Evolutionary conservation across 2,329 filamentous ascomycete species (phyloP).

Genomic region (Cytospora paraplurivora): DNA sequence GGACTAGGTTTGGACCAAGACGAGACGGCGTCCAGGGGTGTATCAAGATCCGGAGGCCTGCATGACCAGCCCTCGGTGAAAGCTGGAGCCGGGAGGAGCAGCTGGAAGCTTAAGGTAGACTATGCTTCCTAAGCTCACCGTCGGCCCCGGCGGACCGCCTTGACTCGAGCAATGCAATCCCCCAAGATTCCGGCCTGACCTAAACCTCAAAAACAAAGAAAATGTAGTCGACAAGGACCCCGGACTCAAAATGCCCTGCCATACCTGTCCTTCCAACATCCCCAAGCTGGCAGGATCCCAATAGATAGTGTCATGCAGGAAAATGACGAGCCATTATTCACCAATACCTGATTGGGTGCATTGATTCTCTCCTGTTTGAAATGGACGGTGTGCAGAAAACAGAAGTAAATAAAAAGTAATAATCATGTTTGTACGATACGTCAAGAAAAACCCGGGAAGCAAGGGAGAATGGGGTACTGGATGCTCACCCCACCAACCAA

Average conservation of each 20-base stretch:
- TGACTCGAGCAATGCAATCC: not conserved
- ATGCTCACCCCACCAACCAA: not conserved
- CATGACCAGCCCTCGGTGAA: not conserved
- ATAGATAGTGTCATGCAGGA: not conserved
- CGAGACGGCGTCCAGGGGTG: not conserved
- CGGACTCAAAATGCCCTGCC: no score
- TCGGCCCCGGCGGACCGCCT: not conserved
- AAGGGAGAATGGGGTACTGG: not conserved
- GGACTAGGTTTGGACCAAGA: not conserved
- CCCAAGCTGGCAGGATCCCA: no score
- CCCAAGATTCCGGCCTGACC: not conserved
- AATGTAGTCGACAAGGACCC: no score
- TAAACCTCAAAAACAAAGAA: not conserved
- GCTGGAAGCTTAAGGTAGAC: not conserved
- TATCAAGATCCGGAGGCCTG: not conserved
- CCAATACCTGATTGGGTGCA: not conserved
- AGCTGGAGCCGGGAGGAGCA: not conserved
- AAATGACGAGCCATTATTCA: not conserved
- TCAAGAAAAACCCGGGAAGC: constrained; percentile 1
- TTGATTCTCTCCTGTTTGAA: not conserved
- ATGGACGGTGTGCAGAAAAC: not conserved
- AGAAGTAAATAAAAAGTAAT: not conserved
- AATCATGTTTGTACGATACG: not conserved
- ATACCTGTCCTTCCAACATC: no score
- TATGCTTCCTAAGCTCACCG: not conserved